These are phyloP conservation scores for Aspergillus affinis DNA, from an alignment of 495 filamentous ascomycete species.

Conservation along the genomic window DNA sequence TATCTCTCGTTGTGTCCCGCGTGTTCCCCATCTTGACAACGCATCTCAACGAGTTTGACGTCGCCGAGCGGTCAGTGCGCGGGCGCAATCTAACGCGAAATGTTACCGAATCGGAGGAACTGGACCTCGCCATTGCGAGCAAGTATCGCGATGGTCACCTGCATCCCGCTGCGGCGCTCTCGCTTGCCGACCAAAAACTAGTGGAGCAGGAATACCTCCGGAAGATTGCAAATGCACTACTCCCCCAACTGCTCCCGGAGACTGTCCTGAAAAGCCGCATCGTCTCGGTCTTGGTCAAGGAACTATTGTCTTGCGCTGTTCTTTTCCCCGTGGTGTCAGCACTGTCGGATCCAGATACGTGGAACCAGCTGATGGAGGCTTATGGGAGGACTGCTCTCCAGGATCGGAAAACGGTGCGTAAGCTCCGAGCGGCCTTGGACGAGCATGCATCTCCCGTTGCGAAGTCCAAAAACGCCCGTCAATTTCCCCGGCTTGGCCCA, in stretches of 20 bases:
- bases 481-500: conserved; percentile 66
- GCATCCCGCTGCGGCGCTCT: conserved; percentile 82
- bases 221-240: conserved; percentile 61
- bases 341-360: conserved; percentile 83
- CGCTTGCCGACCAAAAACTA: conserved; percentile 75
- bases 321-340: conserved; percentile 38
- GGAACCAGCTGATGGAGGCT: conserved; percentile 93
- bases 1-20: conserved; percentile 74
- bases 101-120: conserved; percentile 93
- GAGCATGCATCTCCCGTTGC: conserved; percentile 87
- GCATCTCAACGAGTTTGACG: conserved; percentile 86
- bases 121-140: conserved; percentile 88
- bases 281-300: conserved; percentile 75
- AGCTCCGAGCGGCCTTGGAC: conserved; percentile 89
- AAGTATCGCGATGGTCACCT: conserved; percentile 90
- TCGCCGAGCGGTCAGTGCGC: conserved; percentile 83
- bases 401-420: conserved; percentile 92
- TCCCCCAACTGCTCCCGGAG: conserved; percentile 75
- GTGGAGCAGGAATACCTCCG: conserved; percentile 87
- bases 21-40: conserved; percentile 87
- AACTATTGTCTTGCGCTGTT: conserved; percentile 66
- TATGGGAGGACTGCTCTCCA: conserved; percentile 86
- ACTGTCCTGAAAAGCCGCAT: conserved; percentile 73
- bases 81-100: conserved; percentile 83
- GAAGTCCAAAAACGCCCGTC: conserved; percentile 58